phyloP scores from a whole-genome alignment of 192 early-diverging fungal species.

The Backusella macrospora region DNA sequence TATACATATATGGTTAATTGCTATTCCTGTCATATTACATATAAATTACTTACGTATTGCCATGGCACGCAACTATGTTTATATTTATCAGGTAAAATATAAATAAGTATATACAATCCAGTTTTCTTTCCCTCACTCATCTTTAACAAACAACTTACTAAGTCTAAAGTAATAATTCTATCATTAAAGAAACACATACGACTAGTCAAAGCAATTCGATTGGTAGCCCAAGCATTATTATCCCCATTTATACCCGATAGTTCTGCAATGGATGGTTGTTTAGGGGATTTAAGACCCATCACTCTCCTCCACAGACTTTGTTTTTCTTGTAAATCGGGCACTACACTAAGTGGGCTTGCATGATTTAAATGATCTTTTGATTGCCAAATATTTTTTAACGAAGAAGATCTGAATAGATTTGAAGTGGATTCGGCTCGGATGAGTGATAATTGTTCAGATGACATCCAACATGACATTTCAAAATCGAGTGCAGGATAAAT shows the following conservation, averaged over 20 bases:
- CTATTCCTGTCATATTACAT: not conserved
- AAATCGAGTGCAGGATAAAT: constrained; percentile 92
- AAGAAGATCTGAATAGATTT: constrained; percentile 27
- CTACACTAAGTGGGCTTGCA: constrained; percentile 64
- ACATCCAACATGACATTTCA: constrained; percentile 94
- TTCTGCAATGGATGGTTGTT: constrained; percentile 12
- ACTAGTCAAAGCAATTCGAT: constrained; percentile 73
- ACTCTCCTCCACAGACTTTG: constrained; percentile 43
- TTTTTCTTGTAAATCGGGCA: constrained; percentile 45
- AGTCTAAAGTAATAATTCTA: constrained; percentile 78
- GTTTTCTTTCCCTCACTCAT: not conserved
- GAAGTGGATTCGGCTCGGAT: constrained; percentile 62
- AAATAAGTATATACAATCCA: not conserved
- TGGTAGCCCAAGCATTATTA: constrained; percentile 39
- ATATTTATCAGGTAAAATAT: not conserved
- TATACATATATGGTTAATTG: not conserved
- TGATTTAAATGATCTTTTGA: constrained; percentile 71
- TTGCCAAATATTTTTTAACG: constrained; percentile 33
- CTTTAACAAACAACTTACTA: constrained; percentile 44
- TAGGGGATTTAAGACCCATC: constrained; percentile 20
- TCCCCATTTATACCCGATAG: not conserved
- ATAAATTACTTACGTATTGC: constrained; percentile 46
- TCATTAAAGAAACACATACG: constrained; percentile 87
- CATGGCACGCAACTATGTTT: constrained; percentile 59
- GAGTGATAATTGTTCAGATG: constrained; percentile 57